Evolutionary conservation across 345 rosid genomes (phyloP), one percentile per base, ranked within the genome.

Genomic region (Eucalyptus curtisii): DNA sequence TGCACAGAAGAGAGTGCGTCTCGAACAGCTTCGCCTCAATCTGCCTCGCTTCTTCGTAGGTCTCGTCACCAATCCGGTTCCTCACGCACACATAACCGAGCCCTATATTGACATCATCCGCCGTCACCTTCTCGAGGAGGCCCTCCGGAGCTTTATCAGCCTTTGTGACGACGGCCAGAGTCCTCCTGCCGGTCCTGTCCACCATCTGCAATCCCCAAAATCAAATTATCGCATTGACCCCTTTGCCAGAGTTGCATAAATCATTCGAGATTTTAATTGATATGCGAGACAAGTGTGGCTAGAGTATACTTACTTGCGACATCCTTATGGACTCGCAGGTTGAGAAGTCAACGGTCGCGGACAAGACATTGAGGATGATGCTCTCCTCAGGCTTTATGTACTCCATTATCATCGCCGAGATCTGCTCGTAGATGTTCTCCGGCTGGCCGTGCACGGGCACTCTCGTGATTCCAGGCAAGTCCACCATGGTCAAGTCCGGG

Each of bases 381-480:
- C 95, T 94, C 66, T 94, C 95, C 4, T 92, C 91, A 3, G 94
- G 95, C 79, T 9, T 84, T 6, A 93, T 95, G 49, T 92, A 93
- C 86, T 91, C 94, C 94, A 93, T 90, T 2, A 95, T 93, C 81
- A 92, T 93, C 7, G n/a, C 90, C 0, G 91, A 61, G 0, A 95
- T 92, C 89, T 94, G 95, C 66, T 94, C 96, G 13, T 95, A 92
- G 4, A 94, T 93, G 10, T 93, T n/a, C 4, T 92, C 93, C 6
- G 96, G 93, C 81, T 95, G 96, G 6, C 95, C 95, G 7, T 93
- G 92, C 48, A 94, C 94, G 0, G 95, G 93, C 19, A 94, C 95
- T 13, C 95, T 86, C 0, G 95, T 94, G 76, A 95, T 95, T 16
- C 95, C 95, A 0, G 96, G 96, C n/a, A 95, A 93, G 91, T 95